phyloP scores from a whole-genome alignment of 2,329 filamentous ascomycete species.

The Microdochium bolleyi region DNA sequence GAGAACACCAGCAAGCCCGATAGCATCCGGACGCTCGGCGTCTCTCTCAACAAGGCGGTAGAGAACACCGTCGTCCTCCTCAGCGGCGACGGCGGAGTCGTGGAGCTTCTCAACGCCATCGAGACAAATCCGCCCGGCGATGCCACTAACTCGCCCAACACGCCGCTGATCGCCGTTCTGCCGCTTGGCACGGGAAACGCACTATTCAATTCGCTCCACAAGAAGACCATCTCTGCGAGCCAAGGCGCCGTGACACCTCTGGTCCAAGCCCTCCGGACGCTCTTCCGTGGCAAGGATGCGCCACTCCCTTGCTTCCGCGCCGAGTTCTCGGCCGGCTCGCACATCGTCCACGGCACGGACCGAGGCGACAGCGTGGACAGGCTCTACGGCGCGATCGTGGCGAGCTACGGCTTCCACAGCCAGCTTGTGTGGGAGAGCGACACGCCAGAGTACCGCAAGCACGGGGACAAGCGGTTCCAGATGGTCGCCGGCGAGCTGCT shows the following conservation, averaged over 20 bases:
- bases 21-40: conserved; percentile 58
- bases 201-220: conserved; percentile 54
- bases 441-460: conserved; percentile 68
- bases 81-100: conserved; percentile 79
- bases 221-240: conserved; percentile 21
- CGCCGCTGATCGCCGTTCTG: conserved; percentile 42
- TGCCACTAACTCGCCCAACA: conserved; percentile 1
- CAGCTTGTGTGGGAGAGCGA: conserved; percentile 87
- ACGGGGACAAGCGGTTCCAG: conserved; percentile 70
- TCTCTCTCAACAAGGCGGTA: conserved; percentile 11
- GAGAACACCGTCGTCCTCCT: conserved; percentile 64
- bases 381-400: conserved; percentile 73
- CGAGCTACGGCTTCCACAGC: conserved; percentile 85
- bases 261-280: conserved; percentile 43
- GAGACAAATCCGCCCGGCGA: conserved; percentile 10
- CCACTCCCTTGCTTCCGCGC: conserved; percentile 56
- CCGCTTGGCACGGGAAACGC: conserved; percentile 61
- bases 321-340: conserved; percentile 50
- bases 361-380: conserved; percentile 24
- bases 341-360: conserved; percentile 28
- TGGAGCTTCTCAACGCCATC: conserved; percentile 70
- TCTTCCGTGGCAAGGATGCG: conserved; percentile 48
- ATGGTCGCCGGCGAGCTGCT: conserved; percentile 77
- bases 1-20: conserved; percentile 55
- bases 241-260: conserved; percentile 27